Conservation (phyloP, 2,329 filamentous ascomycete species). For the Lecanicillium sp. region DNA sequence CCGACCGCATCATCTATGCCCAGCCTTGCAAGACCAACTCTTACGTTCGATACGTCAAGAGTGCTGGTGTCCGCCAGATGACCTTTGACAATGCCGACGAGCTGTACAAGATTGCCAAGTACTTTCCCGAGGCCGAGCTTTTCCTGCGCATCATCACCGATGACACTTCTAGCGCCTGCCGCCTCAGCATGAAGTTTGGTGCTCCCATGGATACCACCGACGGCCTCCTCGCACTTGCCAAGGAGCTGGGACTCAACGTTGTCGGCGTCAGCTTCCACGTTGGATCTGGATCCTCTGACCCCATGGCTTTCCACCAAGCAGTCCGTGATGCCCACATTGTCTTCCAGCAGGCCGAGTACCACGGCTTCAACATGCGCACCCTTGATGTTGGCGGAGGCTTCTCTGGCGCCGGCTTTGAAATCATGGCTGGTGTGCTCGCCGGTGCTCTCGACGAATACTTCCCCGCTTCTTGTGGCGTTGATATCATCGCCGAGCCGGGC, state of each 20-base stretch:
- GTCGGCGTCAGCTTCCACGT: slow-evolving; percentile 98
- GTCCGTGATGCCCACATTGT: slow-evolving; percentile 82
- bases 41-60: slow-evolving; percentile 83
- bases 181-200: slow-evolving; percentile 94
- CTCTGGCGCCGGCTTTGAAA: slow-evolving; percentile 81
- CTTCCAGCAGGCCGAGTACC: slow-evolving; percentile 71
- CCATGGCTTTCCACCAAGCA: slow-evolving; percentile 82
- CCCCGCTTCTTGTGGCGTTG: slow-evolving; percentile 60
- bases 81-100: slow-evolving; percentile 98
- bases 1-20: slow-evolving; percentile 93
- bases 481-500: slow-evolving; percentile 90
- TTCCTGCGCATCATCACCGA: slow-evolving; percentile 94
- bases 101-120: slow-evolving; percentile 92
- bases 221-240: slow-evolving; percentile 70
- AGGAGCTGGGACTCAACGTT: slow-evolving; percentile 76
- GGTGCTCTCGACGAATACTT: slow-evolving; percentile 81
- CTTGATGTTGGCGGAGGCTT: slow-evolving; percentile 95
- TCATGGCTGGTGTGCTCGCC: slow-evolving; percentile 75
- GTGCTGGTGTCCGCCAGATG: slow-evolving; percentile 89
- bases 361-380: slow-evolving; percentile 76
- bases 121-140: slow-evolving; percentile 82
- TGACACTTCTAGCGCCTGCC: slow-evolving; percentile 88
- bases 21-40: slow-evolving; percentile 99
- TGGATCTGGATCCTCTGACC: slow-evolving; percentile 90
- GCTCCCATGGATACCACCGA: slow-evolving; percentile 77